Conservation (phyloP, 768 basidiomycete genomes). For the Gloeopeniophorella convolvens region DNA sequence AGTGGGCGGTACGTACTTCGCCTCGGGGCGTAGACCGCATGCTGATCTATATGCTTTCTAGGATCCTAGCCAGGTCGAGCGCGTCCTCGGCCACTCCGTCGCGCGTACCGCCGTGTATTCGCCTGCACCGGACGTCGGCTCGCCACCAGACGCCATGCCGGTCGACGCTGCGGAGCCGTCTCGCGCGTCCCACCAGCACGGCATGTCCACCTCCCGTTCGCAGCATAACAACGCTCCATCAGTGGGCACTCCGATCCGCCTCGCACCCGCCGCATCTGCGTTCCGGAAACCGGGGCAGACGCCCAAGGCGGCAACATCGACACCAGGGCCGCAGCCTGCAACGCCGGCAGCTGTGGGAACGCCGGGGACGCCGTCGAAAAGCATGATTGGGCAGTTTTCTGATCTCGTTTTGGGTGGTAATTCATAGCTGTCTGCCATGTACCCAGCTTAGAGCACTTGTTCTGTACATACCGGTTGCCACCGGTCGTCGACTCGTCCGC, state of each 20-base stretch:
- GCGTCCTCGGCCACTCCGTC: constrained; percentile 36
- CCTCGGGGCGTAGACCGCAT: no score
- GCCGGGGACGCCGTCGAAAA: constrained; percentile 41
- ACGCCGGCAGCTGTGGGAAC: constrained; percentile 18
- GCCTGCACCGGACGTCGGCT: constrained; percentile 20
- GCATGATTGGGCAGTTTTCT: constrained; percentile 65
- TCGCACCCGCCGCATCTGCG: constrained; percentile 67
- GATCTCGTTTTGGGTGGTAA: constrained; percentile 80
- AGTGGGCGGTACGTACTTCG: constrained; percentile 83
- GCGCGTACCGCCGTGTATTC: constrained; percentile 11
- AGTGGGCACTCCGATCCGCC: constrained; percentile 64
- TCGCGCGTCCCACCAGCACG: constrained; percentile 28
- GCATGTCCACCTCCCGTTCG: constrained; percentile 45
- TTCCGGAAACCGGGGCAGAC: constrained; percentile 47
- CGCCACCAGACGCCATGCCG: constrained; percentile 20
- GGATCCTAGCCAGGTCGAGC: constrained; percentile 59
- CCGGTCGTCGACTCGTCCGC: no score
- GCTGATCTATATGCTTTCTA: constrained; percentile 23
- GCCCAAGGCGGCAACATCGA: constrained; percentile 8
- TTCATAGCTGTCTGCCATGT: background rate
- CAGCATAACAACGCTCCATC: constrained; percentile 31
- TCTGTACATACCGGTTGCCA: background rate
- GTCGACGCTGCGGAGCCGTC: constrained; percentile 21
- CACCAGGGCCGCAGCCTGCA: constrained; percentile 17
- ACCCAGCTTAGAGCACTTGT: no score